Evolutionary conservation across 108 stramenopile species (phyloP).

Genomic region (Cyclotella sp.): DNA sequence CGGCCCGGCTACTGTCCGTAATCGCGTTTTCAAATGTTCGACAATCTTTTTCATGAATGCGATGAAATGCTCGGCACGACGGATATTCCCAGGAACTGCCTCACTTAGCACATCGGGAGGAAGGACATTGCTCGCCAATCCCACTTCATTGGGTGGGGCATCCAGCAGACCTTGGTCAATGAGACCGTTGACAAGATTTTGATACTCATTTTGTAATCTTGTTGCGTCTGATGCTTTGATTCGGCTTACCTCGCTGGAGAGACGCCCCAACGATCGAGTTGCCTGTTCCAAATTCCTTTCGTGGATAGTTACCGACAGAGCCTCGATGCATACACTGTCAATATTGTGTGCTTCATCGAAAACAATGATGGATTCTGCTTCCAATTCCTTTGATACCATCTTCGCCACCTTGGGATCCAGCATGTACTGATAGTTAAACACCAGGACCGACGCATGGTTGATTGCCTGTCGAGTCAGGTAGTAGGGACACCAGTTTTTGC

Average conservation of each 20-base stretch:
- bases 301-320: constrained; percentile 94
- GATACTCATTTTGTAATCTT: constrained; percentile 93
- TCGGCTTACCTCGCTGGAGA: constrained; percentile 83
- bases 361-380: constrained; percentile 95
- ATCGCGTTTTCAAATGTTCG: constrained; percentile 85
- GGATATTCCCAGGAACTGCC: constrained; percentile 98
- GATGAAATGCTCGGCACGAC: constrained; percentile 98
- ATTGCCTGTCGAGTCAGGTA: constrained; percentile 97
- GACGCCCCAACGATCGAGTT: constrained; percentile 81
- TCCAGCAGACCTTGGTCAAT: constrained; percentile 87
- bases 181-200: constrained; percentile 83
- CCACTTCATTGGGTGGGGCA: constrained; percentile 70
- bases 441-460: constrained; percentile 96
- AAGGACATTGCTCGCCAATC: constrained; percentile 80
- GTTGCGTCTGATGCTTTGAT: constrained; percentile 89
- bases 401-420: constrained; percentile 94
- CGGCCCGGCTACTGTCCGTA: constrained; percentile 80
- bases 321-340: constrained; percentile 99
- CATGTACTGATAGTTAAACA: constrained; percentile 99
- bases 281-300: constrained; percentile 93
- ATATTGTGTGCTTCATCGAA: constrained; percentile 99
- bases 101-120: constrained; percentile 92
- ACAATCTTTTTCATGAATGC: constrained; percentile 95
- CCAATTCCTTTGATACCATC: constrained; percentile 95
- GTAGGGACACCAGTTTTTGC: constrained; percentile 97